A percentile compares a stretch with the other conserved stretches of the same genome.
Conservation (phyloP, 2,329 filamentous ascomycete genomes). For the Thielaviopsis musarum region DNA sequence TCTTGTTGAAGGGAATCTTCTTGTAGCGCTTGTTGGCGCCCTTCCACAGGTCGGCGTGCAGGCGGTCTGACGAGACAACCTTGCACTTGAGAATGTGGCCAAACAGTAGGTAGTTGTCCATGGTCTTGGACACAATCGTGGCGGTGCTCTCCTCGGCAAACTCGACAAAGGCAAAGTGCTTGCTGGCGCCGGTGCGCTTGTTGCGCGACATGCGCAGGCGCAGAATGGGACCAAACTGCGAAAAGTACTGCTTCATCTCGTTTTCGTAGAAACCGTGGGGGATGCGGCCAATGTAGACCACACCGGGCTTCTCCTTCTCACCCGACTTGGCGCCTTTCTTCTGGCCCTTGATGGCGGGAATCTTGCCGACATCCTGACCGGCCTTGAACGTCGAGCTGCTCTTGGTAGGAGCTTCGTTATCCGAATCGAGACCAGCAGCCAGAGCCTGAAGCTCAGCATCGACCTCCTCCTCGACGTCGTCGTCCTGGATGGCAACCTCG, state of each 20-base stretch:
- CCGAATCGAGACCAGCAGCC: constrained; percentile 28
- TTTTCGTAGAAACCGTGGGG: constrained; percentile 93
- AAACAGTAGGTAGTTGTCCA: constrained; percentile 95
- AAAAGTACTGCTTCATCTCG: constrained; percentile 86
- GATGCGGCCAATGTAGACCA: constrained; percentile 80
- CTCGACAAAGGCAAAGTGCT: constrained; percentile 91
- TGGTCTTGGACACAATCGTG: constrained; percentile 81
- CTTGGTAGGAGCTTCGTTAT: constrained; percentile 22
- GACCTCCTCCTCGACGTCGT: constrained; percentile 23
- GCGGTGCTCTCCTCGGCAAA: constrained; percentile 66
- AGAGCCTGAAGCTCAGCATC: constrained; percentile 27
- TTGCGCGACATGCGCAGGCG: constrained; percentile 75
- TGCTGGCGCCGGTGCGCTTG: constrained; percentile 75
- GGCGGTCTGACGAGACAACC: constrained; percentile 54
- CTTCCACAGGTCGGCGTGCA: constrained; percentile 74
- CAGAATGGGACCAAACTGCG: constrained; percentile 74
- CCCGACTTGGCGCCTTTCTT: constrained; percentile 22
- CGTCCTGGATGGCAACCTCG: constrained; percentile 20
- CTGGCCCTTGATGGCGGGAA: constrained; percentile 31
- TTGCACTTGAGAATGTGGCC: constrained; percentile 86
- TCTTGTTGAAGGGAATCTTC: constrained; percentile 70
- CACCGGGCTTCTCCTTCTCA: constrained; percentile 44
- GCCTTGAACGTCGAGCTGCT: constrained; percentile 24
- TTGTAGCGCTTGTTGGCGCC: constrained; percentile 85
- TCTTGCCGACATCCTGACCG: constrained; percentile 34